Base-by-base conservation (phyloP, 2,329 filamentous ascomycete genomes). In the Botrytis paeoniae region DNA sequence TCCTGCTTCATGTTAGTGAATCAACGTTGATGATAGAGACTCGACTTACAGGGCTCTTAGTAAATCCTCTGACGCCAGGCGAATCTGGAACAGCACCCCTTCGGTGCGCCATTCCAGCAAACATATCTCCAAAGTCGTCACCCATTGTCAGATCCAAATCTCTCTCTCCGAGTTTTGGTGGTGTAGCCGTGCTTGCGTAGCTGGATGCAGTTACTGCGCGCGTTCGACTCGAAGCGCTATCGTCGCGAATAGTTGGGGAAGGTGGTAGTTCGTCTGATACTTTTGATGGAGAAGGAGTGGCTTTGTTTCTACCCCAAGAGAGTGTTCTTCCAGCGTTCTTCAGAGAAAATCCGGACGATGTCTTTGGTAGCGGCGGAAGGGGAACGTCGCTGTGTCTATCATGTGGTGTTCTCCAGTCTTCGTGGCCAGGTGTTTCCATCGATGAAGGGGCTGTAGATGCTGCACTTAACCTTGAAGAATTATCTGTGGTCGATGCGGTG, bases 41-140 rank as follows among this genome's bases (percentile, higher is more conserved):
- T 41, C 37, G 51, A 62, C 79, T 76, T 75, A 81, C 80, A 48
- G 79, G 78, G 72, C 77, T 80, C 51, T 75, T 74, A 18, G 79
- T 75, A 63, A 74, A 74, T 18, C 75, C 75, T 65, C 77, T 78
- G 54, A 65, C 74, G 10, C 72, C 71, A 63, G 78, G 77, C 14
- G 74, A 73, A 63, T 80, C 78, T 70, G 79, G 54, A 16, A 78
- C 71, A 14, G 73, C 71, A 71, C 78, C 81, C 69, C 78, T 78
- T 12, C 78, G 75, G 61, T 81, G 80, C 62, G 73, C 78, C 74
- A 80, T 78, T 4, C 75, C 77, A 25, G 76, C 72, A 74, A 81
- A 81, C 80, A 81, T 81, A 12, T 80, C 79, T 29, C 77, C 77
- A 73, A 81, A 81, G 66, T 81, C 80, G 35, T 80, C 80, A 68